phyloP scores from a whole-genome alignment of 2,329 filamentous ascomycete genomes.

The Graphilbum fragrans region DNA sequence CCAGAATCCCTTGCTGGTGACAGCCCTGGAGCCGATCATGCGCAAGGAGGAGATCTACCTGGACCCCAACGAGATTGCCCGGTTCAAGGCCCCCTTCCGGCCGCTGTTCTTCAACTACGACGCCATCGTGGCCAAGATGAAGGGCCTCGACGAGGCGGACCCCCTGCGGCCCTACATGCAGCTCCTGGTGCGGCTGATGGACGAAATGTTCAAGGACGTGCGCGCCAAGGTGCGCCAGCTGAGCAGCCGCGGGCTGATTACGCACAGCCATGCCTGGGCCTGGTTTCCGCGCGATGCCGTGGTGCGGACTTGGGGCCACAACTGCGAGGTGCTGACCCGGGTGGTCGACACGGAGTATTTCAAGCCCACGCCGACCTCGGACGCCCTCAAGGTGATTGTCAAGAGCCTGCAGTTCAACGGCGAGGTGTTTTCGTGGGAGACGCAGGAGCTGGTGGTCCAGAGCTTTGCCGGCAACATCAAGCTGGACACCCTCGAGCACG shows the following conservation, averaged over 20 bases:
- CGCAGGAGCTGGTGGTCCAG: constrained; percentile 17
- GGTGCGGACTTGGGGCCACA: constrained; percentile 24
- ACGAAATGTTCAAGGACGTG: constrained; percentile 29
- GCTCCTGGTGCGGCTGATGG: constrained; percentile 26
- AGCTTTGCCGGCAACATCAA: constrained; percentile 27
- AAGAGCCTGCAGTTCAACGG: constrained; percentile 27
- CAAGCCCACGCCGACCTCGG: constrained; percentile 1
- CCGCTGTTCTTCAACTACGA: constrained; percentile 31
- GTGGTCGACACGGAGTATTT: constrained; percentile 22
- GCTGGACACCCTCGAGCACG: constrained; percentile 24
- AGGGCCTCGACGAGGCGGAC: constrained; percentile 12
- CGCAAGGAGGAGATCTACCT: constrained; percentile 27
- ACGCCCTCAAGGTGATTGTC: constrained; percentile 15
- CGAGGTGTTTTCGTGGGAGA: constrained; percentile 26
- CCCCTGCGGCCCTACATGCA: constrained; percentile 24
- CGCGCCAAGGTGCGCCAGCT: constrained; percentile 23
- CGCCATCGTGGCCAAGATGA: constrained; percentile 23
- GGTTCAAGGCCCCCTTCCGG: constrained; percentile 27
- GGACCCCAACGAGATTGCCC: constrained; percentile 21
- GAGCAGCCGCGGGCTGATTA: constrained; percentile 23
- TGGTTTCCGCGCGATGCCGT: constrained; percentile 26
- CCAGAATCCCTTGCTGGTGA: constrained; percentile 28
- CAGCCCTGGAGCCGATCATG: constrained; percentile 28
- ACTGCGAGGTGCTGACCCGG: constrained; percentile 28
- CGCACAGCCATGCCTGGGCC: constrained; percentile 30